Evolutionary conservation across 768 basidiomycete species (phyloP), one percentile per base, ranked within the genome.

Genomic region (Boletellus emodensis): DNA sequence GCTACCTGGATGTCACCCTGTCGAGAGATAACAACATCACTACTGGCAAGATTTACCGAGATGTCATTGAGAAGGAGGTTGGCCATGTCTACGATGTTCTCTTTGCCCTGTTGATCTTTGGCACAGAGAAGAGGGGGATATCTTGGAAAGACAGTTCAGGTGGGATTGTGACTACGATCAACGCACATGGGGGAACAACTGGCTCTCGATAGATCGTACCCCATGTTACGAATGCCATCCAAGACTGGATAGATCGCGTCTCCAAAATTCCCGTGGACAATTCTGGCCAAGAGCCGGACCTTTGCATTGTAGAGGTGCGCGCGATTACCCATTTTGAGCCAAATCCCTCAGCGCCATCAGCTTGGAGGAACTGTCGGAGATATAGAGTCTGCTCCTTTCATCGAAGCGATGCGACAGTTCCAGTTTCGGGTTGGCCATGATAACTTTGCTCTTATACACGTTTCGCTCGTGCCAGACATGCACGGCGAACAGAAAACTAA

Each of bases 371-470:
- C 95, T 0, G 95, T 99, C 14, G 95, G 95, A 40, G 95, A 99
- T 62, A 99, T 99, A 66, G 95, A 99, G 62, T 96, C 93, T 6
- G 94, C 94, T 3, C 95, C 95, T 3, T 99, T 99, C 69, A 78
- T 99, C 40, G 95, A 99, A 69, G 95, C 95, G 1, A 94, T 99
- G 88, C 85, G 95, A n/a, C 95, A 99, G 68, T 99, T 99, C 78
- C 95, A 99, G 65, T 97, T 97, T 76, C 86, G 95, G 49, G 94
- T 98, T 18, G 94, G 95, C 15, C 81, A 88, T 65, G 90, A 93
- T 51, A 97, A 98, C 71, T 97, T 97, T 66, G 94, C 95, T 0
- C 82, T 98, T 48, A 85, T 98, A 52, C 94, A 97, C 59, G 95
- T 99, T 42, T 94, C 92, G 6, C 84, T 99, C 28, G 93, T 99